Percentiles rank a stretch among this genome's conserved stretches.
These are phyloP conservation scores for Colletotrichum musicola DNA, from an alignment of 2,329 filamentous ascomycete genomes.

Conservation along the genomic window DNA sequence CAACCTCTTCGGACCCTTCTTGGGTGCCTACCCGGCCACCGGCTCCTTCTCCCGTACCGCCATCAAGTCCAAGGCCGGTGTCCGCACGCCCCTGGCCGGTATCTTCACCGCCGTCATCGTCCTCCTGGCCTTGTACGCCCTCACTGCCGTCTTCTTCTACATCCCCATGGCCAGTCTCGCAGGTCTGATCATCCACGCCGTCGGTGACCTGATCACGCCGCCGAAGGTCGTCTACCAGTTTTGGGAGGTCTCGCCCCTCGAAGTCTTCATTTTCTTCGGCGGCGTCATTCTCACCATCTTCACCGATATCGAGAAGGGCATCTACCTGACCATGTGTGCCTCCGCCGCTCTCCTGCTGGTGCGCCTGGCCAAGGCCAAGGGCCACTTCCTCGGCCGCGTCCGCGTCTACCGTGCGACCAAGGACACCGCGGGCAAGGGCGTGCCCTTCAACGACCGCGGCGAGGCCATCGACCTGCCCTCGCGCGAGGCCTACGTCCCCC, in stretches of 20 bases:
- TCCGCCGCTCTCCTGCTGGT: conserved; percentile 59
- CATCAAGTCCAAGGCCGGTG: conserved; percentile 87
- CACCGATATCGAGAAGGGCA: conserved; percentile 62
- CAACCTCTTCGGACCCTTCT: conserved; percentile 81
- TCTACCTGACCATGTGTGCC: conserved; percentile 61
- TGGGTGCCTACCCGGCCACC: conserved; percentile 66
- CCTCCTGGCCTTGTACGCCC: conserved; percentile 80
- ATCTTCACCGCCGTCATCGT: conserved; percentile 83
- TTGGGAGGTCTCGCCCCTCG: conserved; percentile 81
- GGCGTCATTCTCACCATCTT: conserved; percentile 73
- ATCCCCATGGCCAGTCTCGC: conserved; percentile 80
- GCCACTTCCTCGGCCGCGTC: conserved; percentile 59
- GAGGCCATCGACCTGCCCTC: conserved; percentile 33
- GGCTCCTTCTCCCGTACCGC: conserved; percentile 75
- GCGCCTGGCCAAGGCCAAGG: conserved; percentile 60
- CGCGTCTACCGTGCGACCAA: conserved; percentile 41
- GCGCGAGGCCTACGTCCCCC: conserved; percentile 55
- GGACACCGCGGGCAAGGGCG: conserved; percentile 38
- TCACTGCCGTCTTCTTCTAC: conserved; percentile 84
- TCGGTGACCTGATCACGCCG: conserved; percentile 80
- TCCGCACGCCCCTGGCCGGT: conserved; percentile 82
- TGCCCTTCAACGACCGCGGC: conserved; percentile 38
- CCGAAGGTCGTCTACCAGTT: conserved; percentile 82
- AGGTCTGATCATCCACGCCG: conserved; percentile 86
- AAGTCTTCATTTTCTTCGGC: conserved; percentile 80